Percentiles rank a stretch among this genome's conserved stretches.
Conservation (phyloP, 1,139 yeast genomes). For the Diutina neorugosa region DNA sequence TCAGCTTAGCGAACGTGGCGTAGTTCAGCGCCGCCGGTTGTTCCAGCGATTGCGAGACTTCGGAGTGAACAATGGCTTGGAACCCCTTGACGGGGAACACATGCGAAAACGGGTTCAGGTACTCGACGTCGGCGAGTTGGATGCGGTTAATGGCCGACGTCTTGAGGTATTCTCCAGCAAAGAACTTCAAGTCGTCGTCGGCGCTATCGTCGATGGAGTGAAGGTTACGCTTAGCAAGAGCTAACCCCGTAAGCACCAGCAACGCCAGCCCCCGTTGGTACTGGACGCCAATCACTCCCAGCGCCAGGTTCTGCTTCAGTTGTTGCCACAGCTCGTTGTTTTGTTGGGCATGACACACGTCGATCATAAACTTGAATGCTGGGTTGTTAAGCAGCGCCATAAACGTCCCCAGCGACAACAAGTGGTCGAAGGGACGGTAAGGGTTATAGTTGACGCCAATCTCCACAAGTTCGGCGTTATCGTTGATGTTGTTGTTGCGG, state of each 20-base stretch:
- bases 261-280: slow-evolving; percentile 13
- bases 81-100: slow-evolving; percentile 21
- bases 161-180: slow-evolving; percentile 24
- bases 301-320: slow-evolving; percentile 19
- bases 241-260: slow-evolving; percentile 24
- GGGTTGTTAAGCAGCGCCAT: slow-evolving; percentile 29
- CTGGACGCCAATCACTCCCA: slow-evolving; percentile 35
- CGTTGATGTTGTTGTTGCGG: slow-evolving; percentile 31
- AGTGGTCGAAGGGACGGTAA: slow-evolving; percentile 32
- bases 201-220: slow-evolving; percentile 33
- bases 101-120: slow-evolving; percentile 14
- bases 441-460: slow-evolving; percentile 34
- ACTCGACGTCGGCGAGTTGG: slow-evolving; percentile 13
- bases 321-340: slow-evolving; percentile 32
- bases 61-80: slow-evolving; percentile 13
- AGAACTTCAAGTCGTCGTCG: slow-evolving; percentile 17
- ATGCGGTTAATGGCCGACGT: slow-evolving; percentile 21
- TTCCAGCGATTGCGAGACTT: slow-evolving; percentile 19
- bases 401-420: slow-evolving; percentile 23
- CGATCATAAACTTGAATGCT: slow-evolving; percentile 24
- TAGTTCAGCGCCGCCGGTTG: slow-evolving; percentile 15
- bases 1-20: slow-evolving; percentile 18
- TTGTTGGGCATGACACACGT: slow-evolving; percentile 22
- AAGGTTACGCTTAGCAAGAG: slow-evolving; percentile 29
- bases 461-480: slow-evolving; percentile 30